Base-by-base conservation (phyloP, 768 basidiomycete species). In the Leucosporidium scottii region DNA sequence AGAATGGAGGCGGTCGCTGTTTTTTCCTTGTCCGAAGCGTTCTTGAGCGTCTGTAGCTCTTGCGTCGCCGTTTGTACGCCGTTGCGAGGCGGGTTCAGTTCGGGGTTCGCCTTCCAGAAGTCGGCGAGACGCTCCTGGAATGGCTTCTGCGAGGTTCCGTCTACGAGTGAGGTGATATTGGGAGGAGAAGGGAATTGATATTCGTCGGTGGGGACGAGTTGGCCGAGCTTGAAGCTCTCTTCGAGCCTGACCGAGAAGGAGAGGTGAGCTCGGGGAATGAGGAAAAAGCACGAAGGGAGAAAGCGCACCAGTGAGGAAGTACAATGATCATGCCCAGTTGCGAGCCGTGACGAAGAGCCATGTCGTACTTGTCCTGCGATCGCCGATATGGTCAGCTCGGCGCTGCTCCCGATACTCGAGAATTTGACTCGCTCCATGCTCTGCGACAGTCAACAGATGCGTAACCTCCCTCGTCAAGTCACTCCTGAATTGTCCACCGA, bases 381-480 rank as follows among this genome's bases (percentile, higher is more conserved):
- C 15, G 59, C 28, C 28, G 36, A 48, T 25, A 10, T 7, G 34
- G 17, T 23, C 15, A 31, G 31, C n/a, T 44, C 31, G 39, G 21
- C 23, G n/a, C 21, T n/a, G 28, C 36, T 2, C 25, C 7, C 6
- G 39, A 65, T 13, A 36, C 20, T 4, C 25, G 48, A 17, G 31
- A 25, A 31, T 28, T 18, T 4, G 10, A 70, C 75, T 57, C 39
- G 77, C 77, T 5, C 75, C 75, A 2, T 66, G 75, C 59, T 61
- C 70, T 23, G 80, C 78, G 44, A 87, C 78, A 36, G 85, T 85
- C 73, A 93, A 88, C 59, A 94, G 83, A 76, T 94, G 93, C 0
- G 93, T 93, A 27, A 91, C 87, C 65, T 94, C 92, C 65, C 84
- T 82, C 0, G 91, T 92, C 59, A 93, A 83, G 13, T 85, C 85